A percentile compares a stretch with the other conserved stretches of the same genome.
Conservation (phyloP, 73 alveolate species). For the Blepharisma japonicum region DNA sequence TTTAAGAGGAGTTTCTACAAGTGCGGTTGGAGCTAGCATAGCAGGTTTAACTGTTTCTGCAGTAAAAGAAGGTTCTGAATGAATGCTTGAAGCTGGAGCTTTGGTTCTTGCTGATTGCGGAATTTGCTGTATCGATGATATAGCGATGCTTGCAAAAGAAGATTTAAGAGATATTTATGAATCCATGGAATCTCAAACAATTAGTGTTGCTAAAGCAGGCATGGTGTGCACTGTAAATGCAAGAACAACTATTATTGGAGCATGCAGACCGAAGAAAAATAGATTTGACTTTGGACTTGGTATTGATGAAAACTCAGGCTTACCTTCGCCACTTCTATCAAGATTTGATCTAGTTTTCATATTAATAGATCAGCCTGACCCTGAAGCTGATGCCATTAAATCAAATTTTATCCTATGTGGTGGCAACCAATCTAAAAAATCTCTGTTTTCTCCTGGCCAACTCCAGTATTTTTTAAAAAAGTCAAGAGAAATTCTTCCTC, state of each 20-base stretch:
- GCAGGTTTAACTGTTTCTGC: conserved; percentile 79
- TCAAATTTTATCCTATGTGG: conserved; percentile 49
- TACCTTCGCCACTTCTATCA: conserved; percentile 57
- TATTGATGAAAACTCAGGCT: conserved; percentile 55
- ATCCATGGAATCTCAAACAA: conserved; percentile 79
- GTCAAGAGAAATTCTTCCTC: conserved; percentile 54
- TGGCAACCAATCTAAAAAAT: conserved; percentile 36
- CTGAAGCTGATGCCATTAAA: conserved; percentile 56
- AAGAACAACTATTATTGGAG: conserved; percentile 76
- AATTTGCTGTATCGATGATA: conserved; percentile 92
- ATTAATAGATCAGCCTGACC: conserved; percentile 56
- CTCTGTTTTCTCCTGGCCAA: conserved; percentile 46
- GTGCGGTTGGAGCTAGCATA: conserved; percentile 72
- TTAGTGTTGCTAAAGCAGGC: conserved; percentile 77
- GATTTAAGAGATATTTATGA: conserved; percentile 70
- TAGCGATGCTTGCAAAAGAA: conserved; percentile 55
- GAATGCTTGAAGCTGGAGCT: conserved; percentile 89
- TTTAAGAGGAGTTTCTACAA: conserved; percentile 64
- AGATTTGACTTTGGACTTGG: conserved; percentile 52
- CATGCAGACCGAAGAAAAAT: conserved; percentile 60
- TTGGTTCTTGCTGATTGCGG: conserved; percentile 80
- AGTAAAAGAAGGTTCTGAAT: conserved; percentile 72
- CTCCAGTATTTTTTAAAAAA: conserved; percentile 44
- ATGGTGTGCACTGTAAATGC: conserved; percentile 70
- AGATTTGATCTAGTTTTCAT: conserved; percentile 78